Percentiles rank a stretch among this genome's conserved stretches.
These are phyloP conservation scores for Lavandula angustifolia DNA, from an alignment of 257 asterid species.

Conservation along the genomic window DNA sequence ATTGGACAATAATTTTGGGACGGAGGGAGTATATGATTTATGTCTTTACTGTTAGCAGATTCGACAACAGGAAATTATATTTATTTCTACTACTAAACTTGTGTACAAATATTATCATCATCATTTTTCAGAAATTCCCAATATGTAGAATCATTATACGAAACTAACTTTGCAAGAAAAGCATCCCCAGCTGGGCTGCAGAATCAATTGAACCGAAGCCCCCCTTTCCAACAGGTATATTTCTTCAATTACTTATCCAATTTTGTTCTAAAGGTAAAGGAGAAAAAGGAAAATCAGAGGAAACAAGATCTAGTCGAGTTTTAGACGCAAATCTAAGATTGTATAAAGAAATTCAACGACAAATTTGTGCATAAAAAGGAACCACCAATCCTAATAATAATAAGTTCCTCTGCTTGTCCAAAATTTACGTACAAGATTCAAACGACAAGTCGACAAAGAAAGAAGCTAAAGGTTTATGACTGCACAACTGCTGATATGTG, in stretches of 20 bases:
- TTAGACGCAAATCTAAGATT: conserved; percentile 38
- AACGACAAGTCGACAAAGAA: not conserved
- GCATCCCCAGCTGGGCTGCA: conserved; percentile 9
- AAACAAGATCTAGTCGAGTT: conserved; percentile 1
- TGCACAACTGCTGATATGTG: not conserved
- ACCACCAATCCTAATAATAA: not conserved
- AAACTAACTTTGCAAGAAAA: conserved; percentile 26
- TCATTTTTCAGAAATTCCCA: no score
- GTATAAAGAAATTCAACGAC: conserved; percentile 12
- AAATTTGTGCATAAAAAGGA: not conserved
- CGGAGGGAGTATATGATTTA: no score
- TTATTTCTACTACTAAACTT: conserved; percentile 2
- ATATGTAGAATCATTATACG: not conserved
- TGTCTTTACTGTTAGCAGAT: conserved; percentile 1
- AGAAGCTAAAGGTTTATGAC: not conserved
- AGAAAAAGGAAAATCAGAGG: conserved; percentile 23
- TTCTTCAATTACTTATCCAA: not conserved
- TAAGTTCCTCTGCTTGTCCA: conserved; percentile 23
- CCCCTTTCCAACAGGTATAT: no score
- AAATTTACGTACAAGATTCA: conserved; percentile 1
- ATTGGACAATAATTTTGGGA: no score
- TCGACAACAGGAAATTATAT: conserved; percentile 2
- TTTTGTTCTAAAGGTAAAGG: conserved; percentile 18
- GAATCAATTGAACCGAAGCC: no score
- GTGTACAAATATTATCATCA: not conserved